Evolutionary conservation across 352 stramenopile species (phyloP), one percentile per base, ranked within the genome.

Genomic region (Phytophthora pinifolia): DNA sequence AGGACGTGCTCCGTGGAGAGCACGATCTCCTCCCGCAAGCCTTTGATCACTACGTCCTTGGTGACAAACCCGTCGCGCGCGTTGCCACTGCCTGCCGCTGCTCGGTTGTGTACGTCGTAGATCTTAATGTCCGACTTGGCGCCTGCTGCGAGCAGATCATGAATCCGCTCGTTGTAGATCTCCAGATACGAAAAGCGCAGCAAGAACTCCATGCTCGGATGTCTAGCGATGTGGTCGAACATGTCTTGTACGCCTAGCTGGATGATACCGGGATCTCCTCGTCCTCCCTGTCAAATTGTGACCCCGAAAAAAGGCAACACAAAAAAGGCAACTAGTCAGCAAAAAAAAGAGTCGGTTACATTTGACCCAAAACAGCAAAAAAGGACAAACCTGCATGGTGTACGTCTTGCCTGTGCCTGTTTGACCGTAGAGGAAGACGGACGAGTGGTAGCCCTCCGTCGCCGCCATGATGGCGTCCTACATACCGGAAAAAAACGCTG

Each of bases 101-200:
- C 51, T 54, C 73, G 75, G 32, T 76, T 79, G 46, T 72, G 70
- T 30, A 84, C 76, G 52, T 89, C 86, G 35, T 79, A 86, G 52
- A 88, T 86, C 51, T 89, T 92, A 54, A 87, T 83, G 29, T 90
- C 78, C 10, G 74, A 76, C 51, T 77, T 79, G 31, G 68, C 70
- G 1, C 79, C 79, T 0, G 71, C 69, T 3, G 81, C 83, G 8
- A 99, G 73, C n/a, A 99, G 70, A 67, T 99, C 97, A 61, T 97
- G 98, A 17, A 99, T 88, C 32, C 97, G 79, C 53, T 99, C 97
- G 62, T 99, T 99, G 81, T 99, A 99, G 59, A 99, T 97, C 72
- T 99, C 96, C 18, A 99, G 74, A 67, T 98, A 99, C 49, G 89
- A 98, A 70, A 98, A 86, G 3, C 79, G 76, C 39, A 90, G 41